Evolutionary conservation across 208 protist genomes (phyloP), one percentile per base, ranked within the genome.

Genomic region (Vickermania ingenoplastis): DNA sequence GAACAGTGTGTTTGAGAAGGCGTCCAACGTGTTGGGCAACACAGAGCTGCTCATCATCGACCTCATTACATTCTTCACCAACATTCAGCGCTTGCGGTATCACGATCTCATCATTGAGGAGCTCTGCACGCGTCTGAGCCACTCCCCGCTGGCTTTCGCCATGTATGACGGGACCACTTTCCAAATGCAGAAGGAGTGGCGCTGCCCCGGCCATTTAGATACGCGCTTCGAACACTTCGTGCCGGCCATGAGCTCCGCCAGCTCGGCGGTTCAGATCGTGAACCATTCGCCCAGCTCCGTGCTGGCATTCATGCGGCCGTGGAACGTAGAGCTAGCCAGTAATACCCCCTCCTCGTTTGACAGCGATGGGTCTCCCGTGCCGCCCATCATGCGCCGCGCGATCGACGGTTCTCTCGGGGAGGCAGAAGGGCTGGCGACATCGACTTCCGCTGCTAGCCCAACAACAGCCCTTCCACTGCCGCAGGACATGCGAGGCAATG

Each of bases 1-100:
- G 41, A 61, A 81, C 27, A 49, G 59, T 3, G 75, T 80, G 22
- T 59, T 61, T 36, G 41, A 74, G n/a, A 63, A 74, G 41, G 58
- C 72, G 7, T 54, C 67, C 0, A 63, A 69, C 4, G 14, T 59
- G 1, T 24, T 69, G 2, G 79, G 65, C 69, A 71, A 77, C 48
- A 53, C 73, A 49, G 65, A 76, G 55, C 57, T 68, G 55, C 24
- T 81, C 3, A 28, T 69, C 1, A 65, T 66, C 30, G 58, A 65
- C 48, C 57, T 78, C 4, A 57, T 59, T 7, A 53, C 57, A n/a
- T 48, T 69, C n/a, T 24, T 70, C 13, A 41, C n/a, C 23, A 2
- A 29, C 0, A 59, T 63, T 36, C 21, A 59, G 21, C 22, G 24
- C n/a, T 55, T 55, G n/a, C 11, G 36, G 36, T n/a, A 45, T 45